Evolutionary conservation across 2,329 filamentous ascomycete species (phyloP).

Genomic region (Pseudogymnoascus sp.): DNA sequence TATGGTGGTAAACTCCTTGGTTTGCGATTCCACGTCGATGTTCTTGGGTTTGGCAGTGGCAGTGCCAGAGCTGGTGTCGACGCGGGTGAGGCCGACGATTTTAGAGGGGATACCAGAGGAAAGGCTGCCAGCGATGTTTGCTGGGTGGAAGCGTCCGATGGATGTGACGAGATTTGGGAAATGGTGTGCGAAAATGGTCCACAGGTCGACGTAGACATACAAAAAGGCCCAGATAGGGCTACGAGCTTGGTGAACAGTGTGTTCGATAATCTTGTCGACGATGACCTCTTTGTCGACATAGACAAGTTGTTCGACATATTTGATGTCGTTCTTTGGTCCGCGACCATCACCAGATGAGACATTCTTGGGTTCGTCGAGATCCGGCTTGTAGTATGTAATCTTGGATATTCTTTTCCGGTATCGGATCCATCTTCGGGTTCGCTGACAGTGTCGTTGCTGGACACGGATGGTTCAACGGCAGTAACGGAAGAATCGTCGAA

Average conservation of each 20-base stretch:
- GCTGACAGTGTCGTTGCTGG: neutral
- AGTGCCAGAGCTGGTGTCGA: neutral
- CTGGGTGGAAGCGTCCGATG: neutral
- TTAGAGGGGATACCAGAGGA: neutral
- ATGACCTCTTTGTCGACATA: neutral
- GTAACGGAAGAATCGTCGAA: neutral
- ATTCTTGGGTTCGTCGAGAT: neutral
- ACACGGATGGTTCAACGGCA: neutral
- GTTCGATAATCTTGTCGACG: neutral
- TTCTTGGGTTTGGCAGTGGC: neutral
- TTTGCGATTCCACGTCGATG: neutral
- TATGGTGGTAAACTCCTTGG: neutral
- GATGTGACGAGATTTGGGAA: neutral
- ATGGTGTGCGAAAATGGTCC: neutral
- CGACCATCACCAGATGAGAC: neutral
- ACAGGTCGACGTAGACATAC: neutral
- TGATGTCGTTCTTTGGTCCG: neutral
- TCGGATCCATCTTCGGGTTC: neutral
- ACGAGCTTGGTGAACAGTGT: neutral
- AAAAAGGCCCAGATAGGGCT: neutral
- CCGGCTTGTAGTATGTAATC: neutral
- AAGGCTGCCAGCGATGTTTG: neutral
- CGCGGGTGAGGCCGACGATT: neutral
- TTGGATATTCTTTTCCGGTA: neutral
- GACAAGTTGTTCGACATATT: neutral